Evolutionary conservation across 2,329 filamentous ascomycete genomes (phyloP).

Genomic region (Penicillium concentricum): DNA sequence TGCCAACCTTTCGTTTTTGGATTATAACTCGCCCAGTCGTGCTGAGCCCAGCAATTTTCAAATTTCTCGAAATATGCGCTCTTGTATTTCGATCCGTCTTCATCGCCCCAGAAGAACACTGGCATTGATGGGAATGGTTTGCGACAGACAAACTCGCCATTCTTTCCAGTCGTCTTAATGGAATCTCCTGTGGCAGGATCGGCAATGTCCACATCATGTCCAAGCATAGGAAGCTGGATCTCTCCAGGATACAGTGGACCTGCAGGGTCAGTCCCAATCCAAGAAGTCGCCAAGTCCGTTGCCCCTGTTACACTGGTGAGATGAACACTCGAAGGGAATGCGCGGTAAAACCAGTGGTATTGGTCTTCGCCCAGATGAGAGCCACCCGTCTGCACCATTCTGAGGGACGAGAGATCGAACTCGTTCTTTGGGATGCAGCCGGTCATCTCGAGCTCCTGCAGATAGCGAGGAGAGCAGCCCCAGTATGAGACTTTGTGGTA

Average conservation of each 20-base stretch:
- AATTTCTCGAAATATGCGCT: constrained; percentile 49
- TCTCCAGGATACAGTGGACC: constrained; percentile 47
- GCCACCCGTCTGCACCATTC: constrained; percentile 49
- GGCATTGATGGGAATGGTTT: constrained; percentile 50
- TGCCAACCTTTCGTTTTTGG: constrained; percentile 42
- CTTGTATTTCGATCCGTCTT: constrained; percentile 42
- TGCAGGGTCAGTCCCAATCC: constrained; percentile 43
- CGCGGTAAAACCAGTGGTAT: constrained; percentile 40
- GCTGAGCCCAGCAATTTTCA: constrained; percentile 41
- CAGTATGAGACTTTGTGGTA: constrained; percentile 29
- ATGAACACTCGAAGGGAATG: constrained; percentile 40
- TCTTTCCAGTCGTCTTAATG: constrained; percentile 11
- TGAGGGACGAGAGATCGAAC: constrained; percentile 40
- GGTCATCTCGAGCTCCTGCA: constrained; percentile 44
- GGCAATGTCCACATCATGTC: constrained; percentile 49
- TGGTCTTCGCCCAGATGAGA: constrained; percentile 45
- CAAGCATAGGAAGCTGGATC: constrained; percentile 47
- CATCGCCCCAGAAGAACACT: constrained; percentile 47
- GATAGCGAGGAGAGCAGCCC: constrained; percentile 46
- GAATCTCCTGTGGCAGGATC: constrained; percentile 41
- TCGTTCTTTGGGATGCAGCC: constrained; percentile 34
- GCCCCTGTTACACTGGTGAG: constrained; percentile 48
- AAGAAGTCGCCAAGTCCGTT: constrained; percentile 49
- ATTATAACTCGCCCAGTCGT: constrained; percentile 48
- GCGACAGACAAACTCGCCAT: constrained; percentile 48